Evolutionary conservation across 192 early-diverging fungal genomes (phyloP).

Genomic region (Backusella westeae): DNA sequence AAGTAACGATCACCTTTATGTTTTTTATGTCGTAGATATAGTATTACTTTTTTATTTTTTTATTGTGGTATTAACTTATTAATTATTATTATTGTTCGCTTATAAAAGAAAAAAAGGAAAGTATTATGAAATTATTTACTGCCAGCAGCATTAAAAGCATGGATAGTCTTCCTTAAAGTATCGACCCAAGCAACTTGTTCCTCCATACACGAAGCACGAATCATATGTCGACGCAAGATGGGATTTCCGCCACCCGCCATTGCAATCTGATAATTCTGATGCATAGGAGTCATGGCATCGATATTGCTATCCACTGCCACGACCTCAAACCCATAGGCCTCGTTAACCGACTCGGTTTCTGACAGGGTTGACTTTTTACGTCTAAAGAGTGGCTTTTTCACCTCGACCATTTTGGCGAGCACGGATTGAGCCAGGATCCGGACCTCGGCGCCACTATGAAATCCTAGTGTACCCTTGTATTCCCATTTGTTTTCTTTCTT

Average conservation of each 20-base stretch:
- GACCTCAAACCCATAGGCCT: conserved; percentile 22
- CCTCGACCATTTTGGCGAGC: conserved; percentile 4
- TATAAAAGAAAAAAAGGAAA: too few species aligned
- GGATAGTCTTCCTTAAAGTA: neutral
- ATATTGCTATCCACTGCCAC: neutral
- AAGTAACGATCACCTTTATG: neutral
- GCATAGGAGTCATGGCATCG: neutral
- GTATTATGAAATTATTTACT: neutral
- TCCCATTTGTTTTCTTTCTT: neutral
- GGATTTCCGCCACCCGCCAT: neutral
- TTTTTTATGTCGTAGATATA: neutral
- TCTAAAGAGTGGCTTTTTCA: neutral
- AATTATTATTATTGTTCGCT: too few species aligned
- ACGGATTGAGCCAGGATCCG: neutral
- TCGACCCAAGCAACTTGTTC: conserved; percentile 20
- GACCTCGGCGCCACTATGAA: neutral
- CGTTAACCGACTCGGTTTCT: neutral
- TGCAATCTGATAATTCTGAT: neutral
- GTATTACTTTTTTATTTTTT: neutral
- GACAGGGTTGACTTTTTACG: neutral
- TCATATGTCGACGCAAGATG: conserved; percentile 3
- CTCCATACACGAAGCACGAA: neutral
- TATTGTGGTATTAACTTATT: neutral
- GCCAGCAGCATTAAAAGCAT: conserved; percentile 9
- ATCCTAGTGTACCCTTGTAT: conserved; percentile 16